Evolutionary conservation across 2,329 filamentous ascomycete genomes (phyloP).

Genomic region (Cladobotryum protrusum): DNA sequence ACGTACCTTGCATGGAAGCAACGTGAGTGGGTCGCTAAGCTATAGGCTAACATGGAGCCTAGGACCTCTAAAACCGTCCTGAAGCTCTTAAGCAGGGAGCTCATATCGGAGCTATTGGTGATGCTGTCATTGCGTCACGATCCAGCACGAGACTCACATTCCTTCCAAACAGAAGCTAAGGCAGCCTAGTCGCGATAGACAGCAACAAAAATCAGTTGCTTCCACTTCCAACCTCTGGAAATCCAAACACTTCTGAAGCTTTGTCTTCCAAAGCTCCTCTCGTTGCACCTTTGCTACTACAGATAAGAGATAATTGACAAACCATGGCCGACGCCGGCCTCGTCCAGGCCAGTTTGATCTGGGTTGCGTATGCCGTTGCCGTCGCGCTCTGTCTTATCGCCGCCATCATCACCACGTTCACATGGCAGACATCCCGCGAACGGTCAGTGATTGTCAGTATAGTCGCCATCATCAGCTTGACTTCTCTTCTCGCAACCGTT

Average conservation of each 20-base stretch:
- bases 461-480: constrained; percentile 81
- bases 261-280: too few relatives aligned
- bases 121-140: constrained; percentile 16
- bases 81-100: constrained; percentile 11
- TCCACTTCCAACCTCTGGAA: too few relatives aligned
- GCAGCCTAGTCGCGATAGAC: neutral
- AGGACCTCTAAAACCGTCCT: neutral
- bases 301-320: too few relatives aligned
- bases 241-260: neutral
- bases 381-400: constrained; percentile 69
- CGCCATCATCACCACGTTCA: constrained; percentile 78
- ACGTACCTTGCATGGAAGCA: neutral
- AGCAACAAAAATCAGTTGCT: constrained; percentile 1
- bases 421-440: constrained; percentile 85
- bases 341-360: constrained; percentile 86
- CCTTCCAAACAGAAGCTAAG: neutral
- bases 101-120: constrained; percentile 7
- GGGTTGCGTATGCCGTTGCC: constrained; percentile 85
- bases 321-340: constrained; percentile 47
- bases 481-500: constrained; percentile 82
- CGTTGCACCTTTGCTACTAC: too few relatives aligned
- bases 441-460: constrained; percentile 74
- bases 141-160: constrained; percentile 10
- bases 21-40: too few relatives aligned
- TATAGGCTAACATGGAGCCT: too few relatives aligned